phyloP scores from a whole-genome alignment of 2,329 filamentous ascomycete genomes.

The Cladobotryum mycophilum region DNA sequence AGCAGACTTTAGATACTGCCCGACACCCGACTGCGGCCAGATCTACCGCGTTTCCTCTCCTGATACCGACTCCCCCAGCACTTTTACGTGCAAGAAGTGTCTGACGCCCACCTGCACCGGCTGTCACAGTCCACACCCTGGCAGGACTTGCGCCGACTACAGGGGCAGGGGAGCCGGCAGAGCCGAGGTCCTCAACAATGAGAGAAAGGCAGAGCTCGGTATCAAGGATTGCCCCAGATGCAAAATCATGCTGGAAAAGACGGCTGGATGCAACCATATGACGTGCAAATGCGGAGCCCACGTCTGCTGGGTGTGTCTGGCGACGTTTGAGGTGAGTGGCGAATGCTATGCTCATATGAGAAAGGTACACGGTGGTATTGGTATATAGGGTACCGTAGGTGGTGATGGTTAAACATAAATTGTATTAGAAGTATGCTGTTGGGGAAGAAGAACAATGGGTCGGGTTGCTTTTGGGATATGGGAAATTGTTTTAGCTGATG shows the following conservation, averaged over 20 bases:
- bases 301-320: conserved; percentile 44
- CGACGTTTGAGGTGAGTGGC: not conserved
- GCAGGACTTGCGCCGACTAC: conserved; percentile 29
- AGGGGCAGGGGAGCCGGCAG: conserved; percentile 20
- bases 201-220: conserved; percentile 27
- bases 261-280: conserved; percentile 42
- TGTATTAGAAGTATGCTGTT: too few relatives aligned
- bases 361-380: not conserved
- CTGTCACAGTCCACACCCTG: conserved; percentile 29
- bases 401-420: too few relatives aligned
- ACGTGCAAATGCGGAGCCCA: conserved; percentile 35
- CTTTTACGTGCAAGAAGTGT: conserved; percentile 32
- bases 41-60: conserved; percentile 26
- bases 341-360: conserved; percentile 3
- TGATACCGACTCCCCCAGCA: not conserved
- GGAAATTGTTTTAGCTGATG: too few relatives aligned
- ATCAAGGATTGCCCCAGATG: conserved; percentile 38
- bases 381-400: too few relatives aligned
- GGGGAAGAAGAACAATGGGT: too few relatives aligned
- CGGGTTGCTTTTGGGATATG: too few relatives aligned
- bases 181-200: conserved; percentile 19
- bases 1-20: conserved; percentile 30
- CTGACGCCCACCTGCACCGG: conserved; percentile 27
- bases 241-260: conserved; percentile 35
- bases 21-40: conserved; percentile 35